Base-by-base conservation (phyloP, 2,329 filamentous ascomycete species). In the Cyclaneusma minus region DNA sequence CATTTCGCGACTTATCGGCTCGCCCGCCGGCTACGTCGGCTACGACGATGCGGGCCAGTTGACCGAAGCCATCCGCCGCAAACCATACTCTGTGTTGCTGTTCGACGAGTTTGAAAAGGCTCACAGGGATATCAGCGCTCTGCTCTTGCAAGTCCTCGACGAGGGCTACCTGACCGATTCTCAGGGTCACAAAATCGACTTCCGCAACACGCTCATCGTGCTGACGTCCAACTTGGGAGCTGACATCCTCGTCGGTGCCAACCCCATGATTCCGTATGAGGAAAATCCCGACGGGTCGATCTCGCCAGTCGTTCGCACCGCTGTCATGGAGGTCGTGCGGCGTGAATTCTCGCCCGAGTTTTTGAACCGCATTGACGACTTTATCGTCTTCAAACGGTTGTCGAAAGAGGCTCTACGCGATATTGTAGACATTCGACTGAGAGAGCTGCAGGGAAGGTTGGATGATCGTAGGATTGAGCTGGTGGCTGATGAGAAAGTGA, bases 91-190 rank as follows among this genome's bases (percentile, higher is more conserved):
- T 0, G 83, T 98, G 1, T 63, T 98, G 0, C 64, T 98, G 2
- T 92, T 98, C 41, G 89, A 98, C 48, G 89, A 95, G 48, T 95
- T 94, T 41, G 89, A 98, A 48, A 95, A 98, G 49, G 89, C 87
- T 0, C 89, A 95, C 47, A 76, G 82, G 28, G 89, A 98, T 42
- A 94, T 95, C 37, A 91, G 83, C 0, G 78, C 85, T 1, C 61
- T 98, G 3, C 65, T 98, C 4, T 67, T 98, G 4, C 89, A 95
- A 51, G 87, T 95, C 0, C 68, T 98, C 1, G 89, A 95, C 45
- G 89, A 95, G 49, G 89, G 89, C 3, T 94, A 89, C 57, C 65
- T 98, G 25, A 95, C 87, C 1, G 89, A 95, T 47, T 74, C 83
- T 0, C 87, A 95, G 54, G 89, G 89, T 16, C 85, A 93, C 58